Conservation (phyloP, 371 early-diverging fungal species). For the Circinella minor region DNA sequence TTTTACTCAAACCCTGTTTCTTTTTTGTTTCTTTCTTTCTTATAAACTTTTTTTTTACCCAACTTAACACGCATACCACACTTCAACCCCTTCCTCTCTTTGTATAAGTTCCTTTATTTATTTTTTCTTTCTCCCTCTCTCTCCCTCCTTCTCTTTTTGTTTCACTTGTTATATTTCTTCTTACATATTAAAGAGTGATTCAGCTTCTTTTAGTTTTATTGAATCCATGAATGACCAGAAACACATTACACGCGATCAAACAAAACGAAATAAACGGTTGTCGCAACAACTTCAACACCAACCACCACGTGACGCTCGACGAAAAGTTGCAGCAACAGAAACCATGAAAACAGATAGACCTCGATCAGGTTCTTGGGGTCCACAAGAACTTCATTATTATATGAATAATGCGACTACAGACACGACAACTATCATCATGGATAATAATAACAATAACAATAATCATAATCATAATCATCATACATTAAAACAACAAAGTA, state of each 20-base stretch:
- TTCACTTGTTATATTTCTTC: background rate
- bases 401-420: background rate
- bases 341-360: conserved; percentile 12
- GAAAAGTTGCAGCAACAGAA: background rate
- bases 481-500: background rate
- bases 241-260: background rate
- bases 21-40: background rate
- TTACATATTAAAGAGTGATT: background rate
- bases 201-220: background rate
- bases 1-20: too few species aligned
- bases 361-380: conserved; percentile 19
- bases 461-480: background rate
- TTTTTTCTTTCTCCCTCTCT: background rate
- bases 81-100: background rate
- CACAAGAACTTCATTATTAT: conserved; percentile 11
- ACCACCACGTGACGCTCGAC: background rate
- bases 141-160: background rate
- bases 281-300: background rate
- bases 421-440: background rate
- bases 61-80: background rate
- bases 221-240: background rate
- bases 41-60: background rate
- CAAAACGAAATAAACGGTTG: background rate
- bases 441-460: background rate
- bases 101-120: background rate